Base-by-base conservation (phyloP, 31 red algal genomes). In the Odonthalia washingtoniensis region DNA sequence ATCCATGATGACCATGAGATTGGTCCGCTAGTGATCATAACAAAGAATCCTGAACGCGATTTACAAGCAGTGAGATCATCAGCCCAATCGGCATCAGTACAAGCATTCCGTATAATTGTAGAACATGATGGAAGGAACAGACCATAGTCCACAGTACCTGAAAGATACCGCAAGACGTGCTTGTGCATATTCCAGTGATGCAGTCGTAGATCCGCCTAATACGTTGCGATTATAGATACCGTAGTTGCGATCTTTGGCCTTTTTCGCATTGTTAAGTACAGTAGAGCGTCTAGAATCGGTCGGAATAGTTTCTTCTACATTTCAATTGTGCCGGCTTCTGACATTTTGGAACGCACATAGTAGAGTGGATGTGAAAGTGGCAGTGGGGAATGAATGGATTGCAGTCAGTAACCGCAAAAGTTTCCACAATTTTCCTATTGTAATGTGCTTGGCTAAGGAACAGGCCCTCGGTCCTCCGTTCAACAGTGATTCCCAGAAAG, bases 181-280 rank as follows among this genome's bases (percentile, higher is more conserved):
- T 42, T 53, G 3, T 46, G 31, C 26, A 31, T 40, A 6, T 76
- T 72, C 78, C 87, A 82, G 69, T 90, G 78, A n/a, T n/a, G n/a
- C n/a, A n/a, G n/a, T n/a, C n/a, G n/a, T n/a, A n/a, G n/a, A n/a
- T n/a, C n/a, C n/a, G n/a, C n/a, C 63, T 36, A 28, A 21, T 18
- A 82, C 36, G 74, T 90, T 66, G 77, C 69, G 2, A 83, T 32
- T 27, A 90, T 12, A 40, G 75, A 85, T 0, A 85, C 75, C 24
- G 89, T 73, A 60, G 75, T 85, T 24, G 80, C 36, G 34, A 91
- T 75, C 39, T 91, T 74, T 18, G 73, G 80, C 40, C 89, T 31
- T 40, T 70, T 57, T 57, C 49, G 76, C 5, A 77, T 90, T 2
- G 77, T 24, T 2, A 81, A 28, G 46, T 72, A 90, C 3, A 90